A percentile compares a stretch with the other conserved stretches of the same genome.
Evolutionary conservation across 495 filamentous ascomycete genomes (phyloP).

Genomic region (Platismatia glauca): DNA sequence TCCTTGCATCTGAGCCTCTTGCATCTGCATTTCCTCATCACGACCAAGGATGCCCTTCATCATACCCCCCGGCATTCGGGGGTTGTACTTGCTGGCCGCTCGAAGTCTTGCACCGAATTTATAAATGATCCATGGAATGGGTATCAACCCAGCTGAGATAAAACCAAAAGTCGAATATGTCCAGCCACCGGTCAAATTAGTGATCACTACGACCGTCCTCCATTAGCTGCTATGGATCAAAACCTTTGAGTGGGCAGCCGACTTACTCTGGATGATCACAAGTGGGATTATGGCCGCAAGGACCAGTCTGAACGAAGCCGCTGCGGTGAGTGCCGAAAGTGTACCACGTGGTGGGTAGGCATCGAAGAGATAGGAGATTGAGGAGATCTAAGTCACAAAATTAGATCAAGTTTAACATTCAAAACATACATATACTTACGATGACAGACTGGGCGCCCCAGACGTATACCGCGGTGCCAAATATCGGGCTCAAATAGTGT

Average conservation of each 20-base stretch:
- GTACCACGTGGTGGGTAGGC: constrained; percentile 27
- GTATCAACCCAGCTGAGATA: constrained; percentile 31
- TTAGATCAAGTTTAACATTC: not conserved
- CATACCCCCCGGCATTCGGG: constrained; percentile 6
- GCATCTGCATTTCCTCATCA: constrained; percentile 23
- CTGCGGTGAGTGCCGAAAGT: constrained; percentile 26
- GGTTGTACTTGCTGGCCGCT: constrained; percentile 36
- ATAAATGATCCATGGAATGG: constrained; percentile 37
- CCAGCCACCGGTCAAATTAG: constrained; percentile 33
- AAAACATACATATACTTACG: constrained; percentile 21
- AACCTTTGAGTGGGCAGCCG: not conserved
- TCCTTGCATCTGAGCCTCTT: constrained; percentile 7
- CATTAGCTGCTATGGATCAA: not conserved
- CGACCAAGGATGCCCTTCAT: constrained; percentile 13
- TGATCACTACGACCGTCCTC: constrained; percentile 29
- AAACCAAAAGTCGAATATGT: constrained; percentile 38
- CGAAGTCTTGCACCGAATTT: constrained; percentile 41
- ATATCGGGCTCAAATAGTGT: constrained; percentile 21
- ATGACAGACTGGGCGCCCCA: constrained; percentile 53
- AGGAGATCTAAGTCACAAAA: constrained; percentile 23
- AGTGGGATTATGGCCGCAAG: constrained; percentile 23
- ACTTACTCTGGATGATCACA: constrained; percentile 24
- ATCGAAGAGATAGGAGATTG: constrained; percentile 37
- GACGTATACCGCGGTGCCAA: constrained; percentile 49
- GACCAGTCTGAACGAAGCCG: constrained; percentile 20